Conservation (phyloP, 148 eudicot genomes). For the Heliamphora exappendiculata region DNA sequence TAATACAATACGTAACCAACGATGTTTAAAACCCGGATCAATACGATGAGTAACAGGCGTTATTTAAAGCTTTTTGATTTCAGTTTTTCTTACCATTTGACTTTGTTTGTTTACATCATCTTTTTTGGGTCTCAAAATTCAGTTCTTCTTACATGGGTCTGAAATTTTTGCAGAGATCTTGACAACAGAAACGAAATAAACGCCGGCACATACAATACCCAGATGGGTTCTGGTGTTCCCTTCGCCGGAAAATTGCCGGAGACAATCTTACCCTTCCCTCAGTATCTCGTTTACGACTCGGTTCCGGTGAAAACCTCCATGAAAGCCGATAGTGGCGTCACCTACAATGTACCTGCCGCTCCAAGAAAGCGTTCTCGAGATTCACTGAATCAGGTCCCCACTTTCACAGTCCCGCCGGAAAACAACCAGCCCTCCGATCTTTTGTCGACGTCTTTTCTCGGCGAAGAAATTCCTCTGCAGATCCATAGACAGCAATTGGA, state of each 20-base stretch:
- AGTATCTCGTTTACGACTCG: constrained; percentile 1
- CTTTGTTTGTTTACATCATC: background rate
- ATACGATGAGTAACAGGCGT: no score
- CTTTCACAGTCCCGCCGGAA: background rate
- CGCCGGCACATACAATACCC: background rate
- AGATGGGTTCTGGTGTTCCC: background rate
- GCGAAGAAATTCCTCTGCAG: background rate
- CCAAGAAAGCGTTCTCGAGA: constrained; percentile 28
- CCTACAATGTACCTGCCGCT: constrained; percentile 12
- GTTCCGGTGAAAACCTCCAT: constrained; percentile 9
- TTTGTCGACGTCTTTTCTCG: background rate
- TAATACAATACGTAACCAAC: no score
- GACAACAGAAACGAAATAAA: constrained; percentile 5
- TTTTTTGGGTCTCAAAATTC: background rate
- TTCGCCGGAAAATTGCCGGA: constrained; percentile 9
- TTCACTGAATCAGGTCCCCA: background rate
- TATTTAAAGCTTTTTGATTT: no score
- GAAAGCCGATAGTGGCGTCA: constrained; percentile 20
- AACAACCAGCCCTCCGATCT: background rate
- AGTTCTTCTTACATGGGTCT: background rate
- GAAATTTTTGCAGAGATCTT: constrained; percentile 12
- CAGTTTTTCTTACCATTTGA: background rate
- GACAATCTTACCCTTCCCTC: constrained; percentile 6
- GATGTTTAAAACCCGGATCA: no score
- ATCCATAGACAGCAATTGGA: constrained; percentile 9